Conservation (phyloP, 345 rosid species). For the Erodium maritimum region DNA sequence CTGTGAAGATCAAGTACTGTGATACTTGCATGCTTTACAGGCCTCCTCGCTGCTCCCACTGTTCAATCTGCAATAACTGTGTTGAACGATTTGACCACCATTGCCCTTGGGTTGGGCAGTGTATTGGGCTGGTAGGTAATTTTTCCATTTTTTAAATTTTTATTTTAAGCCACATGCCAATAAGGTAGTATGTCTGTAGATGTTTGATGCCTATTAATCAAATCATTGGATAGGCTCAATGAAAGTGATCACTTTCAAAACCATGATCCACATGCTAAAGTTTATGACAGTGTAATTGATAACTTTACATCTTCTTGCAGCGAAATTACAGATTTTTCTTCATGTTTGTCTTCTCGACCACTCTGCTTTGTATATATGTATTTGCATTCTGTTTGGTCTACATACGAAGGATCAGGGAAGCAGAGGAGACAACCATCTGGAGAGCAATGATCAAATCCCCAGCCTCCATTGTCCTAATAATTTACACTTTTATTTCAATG, state of each 20-base stretch:
- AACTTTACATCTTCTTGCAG: slow-evolving; percentile 37
- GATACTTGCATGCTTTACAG: slow-evolving; percentile 98
- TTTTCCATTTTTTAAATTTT: neutral
- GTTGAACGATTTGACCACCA: slow-evolving; percentile 96
- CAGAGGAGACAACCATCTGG: slow-evolving; percentile 52
- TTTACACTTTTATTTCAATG: slow-evolving; percentile 82
- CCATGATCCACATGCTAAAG: too few species aligned
- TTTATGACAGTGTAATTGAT: neutral
- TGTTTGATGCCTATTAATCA: too few species aligned
- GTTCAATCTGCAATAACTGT: slow-evolving; percentile 97
- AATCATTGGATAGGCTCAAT: too few species aligned
- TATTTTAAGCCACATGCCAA: neutral
- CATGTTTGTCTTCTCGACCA: slow-evolving; percentile 82
- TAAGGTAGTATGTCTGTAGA: neutral
- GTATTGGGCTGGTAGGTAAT: slow-evolving; percentile 76
- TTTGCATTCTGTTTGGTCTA: slow-evolving; percentile 95
- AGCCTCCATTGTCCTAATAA: slow-evolving; percentile 72
- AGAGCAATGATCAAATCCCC: slow-evolving; percentile 60
- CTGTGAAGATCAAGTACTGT: slow-evolving; percentile 78
- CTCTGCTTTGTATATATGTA: slow-evolving; percentile 77
- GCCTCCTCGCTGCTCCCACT: slow-evolving; percentile 97
- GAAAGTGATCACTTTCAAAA: too few species aligned
- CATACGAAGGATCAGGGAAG: slow-evolving; percentile 59
- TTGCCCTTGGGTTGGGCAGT: slow-evolving; percentile 99
- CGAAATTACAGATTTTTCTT: slow-evolving; percentile 95